These are phyloP conservation scores for Tothia fuscella DNA, from an alignment of 2,329 filamentous ascomycete species.

Conservation along the genomic window DNA sequence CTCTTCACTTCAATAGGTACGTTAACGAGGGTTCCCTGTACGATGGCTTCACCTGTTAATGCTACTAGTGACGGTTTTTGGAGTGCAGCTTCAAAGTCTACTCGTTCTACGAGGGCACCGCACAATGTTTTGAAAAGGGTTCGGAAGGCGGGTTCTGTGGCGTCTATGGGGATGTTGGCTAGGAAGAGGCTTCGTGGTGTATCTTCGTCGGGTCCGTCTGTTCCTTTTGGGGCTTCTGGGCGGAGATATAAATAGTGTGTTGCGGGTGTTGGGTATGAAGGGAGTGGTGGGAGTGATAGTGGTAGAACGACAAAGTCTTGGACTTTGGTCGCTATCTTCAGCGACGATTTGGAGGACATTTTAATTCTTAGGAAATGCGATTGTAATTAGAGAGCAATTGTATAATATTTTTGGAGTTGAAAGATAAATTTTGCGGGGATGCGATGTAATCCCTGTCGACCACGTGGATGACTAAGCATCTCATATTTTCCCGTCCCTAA, in stretches of 20 bases:
- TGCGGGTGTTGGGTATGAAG: slow-evolving; percentile 49
- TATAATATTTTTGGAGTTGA: too few species aligned
- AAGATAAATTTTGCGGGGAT: too few species aligned
- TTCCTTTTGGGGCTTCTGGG: slow-evolving; percentile 64
- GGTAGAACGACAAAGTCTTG: slow-evolving; percentile 40
- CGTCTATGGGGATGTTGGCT: slow-evolving; percentile 80
- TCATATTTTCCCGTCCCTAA: too few species aligned
- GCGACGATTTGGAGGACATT: not conserved
- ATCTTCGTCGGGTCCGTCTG: slow-evolving; percentile 46
- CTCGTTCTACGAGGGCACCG: slow-evolving; percentile 63
- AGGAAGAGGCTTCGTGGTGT: slow-evolving; percentile 75
- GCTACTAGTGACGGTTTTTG: slow-evolving; percentile 26
- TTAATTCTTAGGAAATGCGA: too few species aligned
- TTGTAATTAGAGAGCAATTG: too few species aligned
- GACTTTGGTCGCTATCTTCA: slow-evolving; percentile 2
- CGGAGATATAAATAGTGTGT: slow-evolving; percentile 61
- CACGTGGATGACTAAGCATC: too few species aligned
- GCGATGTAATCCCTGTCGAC: too few species aligned
- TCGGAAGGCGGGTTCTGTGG: slow-evolving; percentile 65
- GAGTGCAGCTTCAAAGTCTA: slow-evolving; percentile 58
- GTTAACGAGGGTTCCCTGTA: slow-evolving; percentile 18
- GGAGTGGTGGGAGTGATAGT: slow-evolving; percentile 50
- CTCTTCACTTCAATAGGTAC: slow-evolving; percentile 24
- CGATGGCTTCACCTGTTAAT: slow-evolving; percentile 7
- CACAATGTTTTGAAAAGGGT: slow-evolving; percentile 67